Evolutionary conservation across 306 rosid genomes (phyloP), one percentile per base, ranked within the genome.

Genomic region (Corylus heterophylla): DNA sequence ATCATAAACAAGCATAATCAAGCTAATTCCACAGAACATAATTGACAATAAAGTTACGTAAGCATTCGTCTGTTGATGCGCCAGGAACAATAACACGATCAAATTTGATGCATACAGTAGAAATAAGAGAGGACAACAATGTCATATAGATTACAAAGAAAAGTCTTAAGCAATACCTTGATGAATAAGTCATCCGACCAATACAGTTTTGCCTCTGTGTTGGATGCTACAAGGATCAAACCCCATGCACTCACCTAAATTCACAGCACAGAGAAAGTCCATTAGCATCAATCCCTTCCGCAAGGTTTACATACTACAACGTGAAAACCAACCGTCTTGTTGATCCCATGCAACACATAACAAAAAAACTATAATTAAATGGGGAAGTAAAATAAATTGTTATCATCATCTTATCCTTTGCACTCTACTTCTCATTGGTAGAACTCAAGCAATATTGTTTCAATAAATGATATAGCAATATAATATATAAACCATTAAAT

Each of bases 161-260:
- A 25, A 25, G 5, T 54, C 25, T 69, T 63, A 49, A 54, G 69
- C 8, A 79, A 83, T 85, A 95, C 98, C 89, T 87, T 89, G 52
- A 88, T 87, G 81, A 92, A 95, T 69, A 95, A 85, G 81, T 92
- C 92, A 55, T 89, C 87, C 45, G 83, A 90, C 89, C 83, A 85
- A 70, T 87, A 86, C 3, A 66, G 64, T 79, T 89, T 91, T 84
- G 59, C 83, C 85, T 86, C 94, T 75, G 71, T 74, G n/a, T 77
- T 79, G 73, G 82, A 85, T 17, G 86, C 90, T 51, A 82, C 85
- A 17, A 95, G 87, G 79, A 86, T 79, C 74, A 78, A 74, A 81
- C 97, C 98, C 96, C 98, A 95, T 35, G 91, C 81, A 78, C 88
- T 84, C 44, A 95, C 92, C 97, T 95, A 89, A 69, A 81, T 85